Conservation (phyloP, 208 protist species). For the Trypanosoma avium region DNA sequence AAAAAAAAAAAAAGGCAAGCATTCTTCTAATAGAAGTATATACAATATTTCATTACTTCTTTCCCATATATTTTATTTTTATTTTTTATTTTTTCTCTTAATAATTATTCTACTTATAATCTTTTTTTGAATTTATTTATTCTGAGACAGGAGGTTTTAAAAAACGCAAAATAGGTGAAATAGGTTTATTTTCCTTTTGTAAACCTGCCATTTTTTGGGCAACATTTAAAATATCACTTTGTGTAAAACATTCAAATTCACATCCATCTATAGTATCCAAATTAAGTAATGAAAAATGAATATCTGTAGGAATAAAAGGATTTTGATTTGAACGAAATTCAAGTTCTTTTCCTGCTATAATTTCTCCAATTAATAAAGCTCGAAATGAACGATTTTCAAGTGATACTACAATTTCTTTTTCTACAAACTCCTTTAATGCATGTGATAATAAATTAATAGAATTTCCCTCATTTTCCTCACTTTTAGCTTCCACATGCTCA, state of each 20-base stretch:
- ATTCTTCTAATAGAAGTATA: no score
- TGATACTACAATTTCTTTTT: slow-evolving; percentile 23
- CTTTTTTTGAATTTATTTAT: neutral
- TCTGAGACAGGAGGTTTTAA: neutral
- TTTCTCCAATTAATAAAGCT: slow-evolving; percentile 46
- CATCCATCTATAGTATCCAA: slow-evolving; percentile 41
- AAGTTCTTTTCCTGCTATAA: slow-evolving; percentile 3
- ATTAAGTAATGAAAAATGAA: slow-evolving; percentile 54
- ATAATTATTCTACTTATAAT: no score
- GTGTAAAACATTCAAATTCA: slow-evolving; percentile 51
- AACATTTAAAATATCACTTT: slow-evolving; percentile 50
- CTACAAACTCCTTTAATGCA: slow-evolving; percentile 44
- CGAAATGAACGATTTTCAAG: slow-evolving; percentile 48
- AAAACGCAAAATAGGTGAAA: slow-evolving; percentile 61
- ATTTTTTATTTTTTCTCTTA: no score
- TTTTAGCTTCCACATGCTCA: neutral
- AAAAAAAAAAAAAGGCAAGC: slow-evolving; percentile 21
- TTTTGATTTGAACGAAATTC: slow-evolving; percentile 14
- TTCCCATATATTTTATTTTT: slow-evolving; percentile 1
- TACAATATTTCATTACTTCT: slow-evolving; percentile 10
- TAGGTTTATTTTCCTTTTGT: slow-evolving; percentile 15
- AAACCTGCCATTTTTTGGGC: slow-evolving; percentile 33
- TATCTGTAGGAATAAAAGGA: slow-evolving; percentile 27
- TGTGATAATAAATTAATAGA: slow-evolving; percentile 33
- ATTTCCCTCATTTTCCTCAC: slow-evolving; percentile 1